Evolutionary conservation across 148 eudicot species (phyloP).

Genomic region (Chenopodium berlandieri): DNA sequence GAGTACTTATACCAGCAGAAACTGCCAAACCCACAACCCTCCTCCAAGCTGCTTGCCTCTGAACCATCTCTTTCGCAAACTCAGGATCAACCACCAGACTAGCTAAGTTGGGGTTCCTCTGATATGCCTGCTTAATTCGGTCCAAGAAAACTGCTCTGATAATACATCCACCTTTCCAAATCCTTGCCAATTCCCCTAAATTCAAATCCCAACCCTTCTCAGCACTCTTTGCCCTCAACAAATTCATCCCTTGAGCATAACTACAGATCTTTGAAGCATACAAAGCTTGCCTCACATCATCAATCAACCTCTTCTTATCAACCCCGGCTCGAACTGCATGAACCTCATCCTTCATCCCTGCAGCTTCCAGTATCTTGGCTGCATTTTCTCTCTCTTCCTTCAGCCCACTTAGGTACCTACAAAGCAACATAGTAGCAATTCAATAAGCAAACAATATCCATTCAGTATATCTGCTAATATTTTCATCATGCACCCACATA

Average conservation of each 20-base stretch:
- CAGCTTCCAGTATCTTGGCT: slow-evolving; percentile 42
- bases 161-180: slow-evolving; percentile 89
- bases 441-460: neutral
- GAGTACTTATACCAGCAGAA: slow-evolving; percentile 73
- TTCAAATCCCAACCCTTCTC: slow-evolving; percentile 76
- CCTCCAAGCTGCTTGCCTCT: slow-evolving; percentile 87
- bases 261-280: slow-evolving; percentile 82
- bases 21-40: slow-evolving; percentile 71
- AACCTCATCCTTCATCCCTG: slow-evolving; percentile 71
- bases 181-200: slow-evolving; percentile 78
- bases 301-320: slow-evolving; percentile 78
- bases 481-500: neutral
- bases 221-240: slow-evolving; percentile 69
- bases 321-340: slow-evolving; percentile 32
- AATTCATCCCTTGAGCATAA: slow-evolving; percentile 88
- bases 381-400: slow-evolving; percentile 79
- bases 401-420: slow-evolving; percentile 66
- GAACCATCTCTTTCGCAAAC: slow-evolving; percentile 88
- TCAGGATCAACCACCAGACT: slow-evolving; percentile 78
- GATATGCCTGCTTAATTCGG: slow-evolving; percentile 71
- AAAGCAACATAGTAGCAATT: slow-evolving; percentile 3
- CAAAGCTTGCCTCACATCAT: slow-evolving; percentile 85
- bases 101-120: slow-evolving; percentile 65
- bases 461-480: neutral
- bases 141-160: slow-evolving; percentile 84